Conservation (phyloP, 2,329 filamentous ascomycete genomes). For the Aspergillus sp. region DNA sequence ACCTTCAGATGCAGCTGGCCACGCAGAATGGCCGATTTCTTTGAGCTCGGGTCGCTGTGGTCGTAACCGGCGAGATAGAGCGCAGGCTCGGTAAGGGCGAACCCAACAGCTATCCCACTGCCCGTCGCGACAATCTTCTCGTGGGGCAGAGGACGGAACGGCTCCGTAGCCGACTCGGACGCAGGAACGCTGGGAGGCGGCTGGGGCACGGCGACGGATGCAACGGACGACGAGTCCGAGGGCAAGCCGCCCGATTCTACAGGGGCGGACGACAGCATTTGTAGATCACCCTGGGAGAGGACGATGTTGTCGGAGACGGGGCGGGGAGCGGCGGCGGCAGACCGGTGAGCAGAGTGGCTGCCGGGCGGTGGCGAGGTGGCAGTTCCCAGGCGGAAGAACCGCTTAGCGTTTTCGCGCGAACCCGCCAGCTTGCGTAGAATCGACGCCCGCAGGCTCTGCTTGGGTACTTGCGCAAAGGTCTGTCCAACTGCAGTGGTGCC, state of each 20-base stretch:
- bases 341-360: constrained; percentile 15
- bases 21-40: constrained; percentile 71
- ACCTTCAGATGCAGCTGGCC: constrained; percentile 75
- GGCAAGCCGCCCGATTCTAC: constrained; percentile 15
- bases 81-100: constrained; percentile 40
- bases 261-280: constrained; percentile 19
- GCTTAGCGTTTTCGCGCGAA: constrained; percentile 39
- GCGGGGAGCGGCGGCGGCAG: constrained; percentile 16
- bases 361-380: constrained; percentile 19
- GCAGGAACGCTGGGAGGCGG: constrained; percentile 12
- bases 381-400: constrained; percentile 34
- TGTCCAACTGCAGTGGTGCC: constrained; percentile 9
- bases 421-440: constrained; percentile 35
- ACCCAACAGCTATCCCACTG: constrained; percentile 38
- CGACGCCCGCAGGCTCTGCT: constrained; percentile 17
- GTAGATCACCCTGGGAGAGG: constrained; percentile 22
- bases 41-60: constrained; percentile 43
- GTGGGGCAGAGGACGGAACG: constrained; percentile 30
- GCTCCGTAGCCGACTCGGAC: constrained; percentile 18
- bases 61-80: constrained; percentile 43
- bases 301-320: constrained; percentile 30
- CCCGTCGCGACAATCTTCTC: constrained; percentile 42
- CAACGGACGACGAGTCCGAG: constrained; percentile 20
- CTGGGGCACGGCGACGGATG: constrained; percentile 15
- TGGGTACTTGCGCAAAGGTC: constrained; percentile 12